Percentiles rank a stretch among this genome's conserved stretches.
These are phyloP conservation scores for Microdochium paspali DNA, from an alignment of 2,329 filamentous ascomycete species.

Conservation along the genomic window DNA sequence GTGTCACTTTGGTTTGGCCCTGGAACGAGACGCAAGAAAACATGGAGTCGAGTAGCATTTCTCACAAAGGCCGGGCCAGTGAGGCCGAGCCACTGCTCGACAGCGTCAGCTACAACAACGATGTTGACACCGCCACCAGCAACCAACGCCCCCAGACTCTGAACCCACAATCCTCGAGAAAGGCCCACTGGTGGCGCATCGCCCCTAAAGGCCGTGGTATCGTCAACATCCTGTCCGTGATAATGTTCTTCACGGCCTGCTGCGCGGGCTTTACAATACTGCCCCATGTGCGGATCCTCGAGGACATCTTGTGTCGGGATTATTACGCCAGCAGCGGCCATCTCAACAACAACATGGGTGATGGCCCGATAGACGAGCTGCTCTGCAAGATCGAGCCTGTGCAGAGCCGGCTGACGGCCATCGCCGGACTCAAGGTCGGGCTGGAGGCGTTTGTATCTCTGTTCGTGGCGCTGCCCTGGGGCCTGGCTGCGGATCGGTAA, in stretches of 20 bases:
- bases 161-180: too few species aligned
- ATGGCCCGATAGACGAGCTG: slow-evolving; percentile 23
- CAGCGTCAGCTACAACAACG: too few species aligned
- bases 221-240: slow-evolving; percentile 19
- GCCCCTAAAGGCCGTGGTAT: slow-evolving; percentile 15
- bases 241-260: slow-evolving; percentile 20
- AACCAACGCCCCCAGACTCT: too few species aligned
- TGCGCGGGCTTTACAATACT: slow-evolving; percentile 19
- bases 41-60: background rate
- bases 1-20: too few species aligned
- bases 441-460: slow-evolving; percentile 21
- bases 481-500: slow-evolving; percentile 23
- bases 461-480: slow-evolving; percentile 26
- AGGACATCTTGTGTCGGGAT: slow-evolving; percentile 26
- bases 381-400: slow-evolving; percentile 21
- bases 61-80: background rate
- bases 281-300: slow-evolving; percentile 22
- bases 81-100: background rate
- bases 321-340: slow-evolving; percentile 20
- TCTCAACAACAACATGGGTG: too few species aligned
- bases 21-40: background rate
- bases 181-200: slow-evolving; percentile 2
- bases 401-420: slow-evolving; percentile 24
- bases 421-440: slow-evolving; percentile 19
- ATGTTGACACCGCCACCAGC: too few species aligned